Conservation (phyloP, 495 filamentous ascomycete species). For the Antarctomyces pellizariae region DNA sequence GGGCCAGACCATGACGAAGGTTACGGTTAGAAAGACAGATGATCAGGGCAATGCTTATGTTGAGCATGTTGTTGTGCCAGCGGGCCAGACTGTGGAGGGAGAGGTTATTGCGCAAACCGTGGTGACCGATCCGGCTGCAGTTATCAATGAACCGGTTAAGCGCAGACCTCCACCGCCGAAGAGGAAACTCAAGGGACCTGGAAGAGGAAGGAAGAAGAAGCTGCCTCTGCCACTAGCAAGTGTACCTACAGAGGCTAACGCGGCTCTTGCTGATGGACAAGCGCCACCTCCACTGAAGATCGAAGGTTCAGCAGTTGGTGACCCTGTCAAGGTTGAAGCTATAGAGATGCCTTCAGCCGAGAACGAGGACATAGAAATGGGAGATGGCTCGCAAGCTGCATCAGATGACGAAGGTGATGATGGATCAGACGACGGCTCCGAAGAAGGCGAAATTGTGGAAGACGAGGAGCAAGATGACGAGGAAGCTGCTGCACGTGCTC, state of each 20-base stretch:
- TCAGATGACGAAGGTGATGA: conserved; percentile 34
- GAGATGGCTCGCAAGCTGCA: conserved; percentile 19
- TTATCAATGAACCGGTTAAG: conserved; percentile 16
- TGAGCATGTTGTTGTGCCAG: conserved; percentile 56
- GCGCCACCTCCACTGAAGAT: conserved; percentile 12
- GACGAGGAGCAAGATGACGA: conserved; percentile 32
- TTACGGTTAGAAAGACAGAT: conserved; percentile 54
- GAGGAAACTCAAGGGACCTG: conserved; percentile 45
- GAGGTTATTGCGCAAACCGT: conserved; percentile 41
- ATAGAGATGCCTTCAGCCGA: conserved; percentile 11
- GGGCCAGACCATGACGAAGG: conserved; percentile 36
- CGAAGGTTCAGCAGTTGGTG: conserved; percentile 10
- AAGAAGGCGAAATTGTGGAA: conserved; percentile 26
- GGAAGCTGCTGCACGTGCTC: conserved; percentile 15
- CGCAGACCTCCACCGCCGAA: conserved; percentile 54
- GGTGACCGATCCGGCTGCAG: conserved; percentile 16
- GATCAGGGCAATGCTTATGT: conserved; percentile 56
- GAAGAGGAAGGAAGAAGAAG: conserved; percentile 41
- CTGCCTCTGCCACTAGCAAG: conserved; percentile 21
- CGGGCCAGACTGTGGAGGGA: conserved; percentile 61
- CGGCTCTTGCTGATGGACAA: conserved; percentile 1
- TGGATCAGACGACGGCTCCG: conserved; percentile 26
- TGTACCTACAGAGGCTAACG: conserved; percentile 5
- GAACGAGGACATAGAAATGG: conserved; percentile 19
- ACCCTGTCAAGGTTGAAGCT: conserved; percentile 15